A percentile compares a stretch with the other conserved stretches of the same genome.
phyloP scores from a whole-genome alignment of 2,329 filamentous ascomycete genomes.

The Venturia aucupariae region DNA sequence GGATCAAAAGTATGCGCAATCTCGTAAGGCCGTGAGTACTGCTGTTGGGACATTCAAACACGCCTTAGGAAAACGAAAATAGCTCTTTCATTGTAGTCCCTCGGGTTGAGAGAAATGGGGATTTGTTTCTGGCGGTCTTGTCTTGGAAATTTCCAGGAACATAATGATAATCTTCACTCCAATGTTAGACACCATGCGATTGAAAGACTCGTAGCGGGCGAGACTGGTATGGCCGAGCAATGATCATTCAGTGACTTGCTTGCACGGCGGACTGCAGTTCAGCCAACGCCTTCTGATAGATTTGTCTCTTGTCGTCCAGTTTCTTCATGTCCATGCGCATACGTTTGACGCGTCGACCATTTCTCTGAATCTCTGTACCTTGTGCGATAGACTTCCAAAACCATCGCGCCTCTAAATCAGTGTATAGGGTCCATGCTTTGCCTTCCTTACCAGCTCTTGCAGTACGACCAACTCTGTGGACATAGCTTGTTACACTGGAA shows the following conservation, averaged over 20 bases:
- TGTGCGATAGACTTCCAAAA: slow-evolving; percentile 78
- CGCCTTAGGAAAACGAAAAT: background rate
- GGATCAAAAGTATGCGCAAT: too few species aligned
- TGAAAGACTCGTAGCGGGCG: background rate
- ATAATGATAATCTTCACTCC: background rate
- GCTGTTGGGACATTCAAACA: background rate
- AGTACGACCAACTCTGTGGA: slow-evolving; percentile 86
- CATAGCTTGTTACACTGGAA: slow-evolving; percentile 68
- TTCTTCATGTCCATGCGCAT: background rate
- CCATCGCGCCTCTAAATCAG: slow-evolving; percentile 76
- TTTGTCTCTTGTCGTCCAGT: slow-evolving; percentile 5
- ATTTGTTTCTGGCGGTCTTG: background rate
- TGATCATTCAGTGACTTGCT: background rate
- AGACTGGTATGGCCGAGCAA: too few species aligned
- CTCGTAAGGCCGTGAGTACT: background rate
- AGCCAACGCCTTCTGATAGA: slow-evolving; percentile 3
- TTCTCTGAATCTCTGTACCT: slow-evolving; percentile 35
- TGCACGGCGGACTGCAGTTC: background rate
- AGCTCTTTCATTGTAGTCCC: background rate
- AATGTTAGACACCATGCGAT: background rate
- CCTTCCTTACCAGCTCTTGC: slow-evolving; percentile 70
- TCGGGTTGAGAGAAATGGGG: background rate
- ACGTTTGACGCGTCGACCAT: slow-evolving; percentile 3
- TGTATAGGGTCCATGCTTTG: slow-evolving; percentile 77
- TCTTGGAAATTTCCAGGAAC: background rate